Conservation (phyloP, 192 early-diverging fungal species). For the Chytriomyces sp. region DNA sequence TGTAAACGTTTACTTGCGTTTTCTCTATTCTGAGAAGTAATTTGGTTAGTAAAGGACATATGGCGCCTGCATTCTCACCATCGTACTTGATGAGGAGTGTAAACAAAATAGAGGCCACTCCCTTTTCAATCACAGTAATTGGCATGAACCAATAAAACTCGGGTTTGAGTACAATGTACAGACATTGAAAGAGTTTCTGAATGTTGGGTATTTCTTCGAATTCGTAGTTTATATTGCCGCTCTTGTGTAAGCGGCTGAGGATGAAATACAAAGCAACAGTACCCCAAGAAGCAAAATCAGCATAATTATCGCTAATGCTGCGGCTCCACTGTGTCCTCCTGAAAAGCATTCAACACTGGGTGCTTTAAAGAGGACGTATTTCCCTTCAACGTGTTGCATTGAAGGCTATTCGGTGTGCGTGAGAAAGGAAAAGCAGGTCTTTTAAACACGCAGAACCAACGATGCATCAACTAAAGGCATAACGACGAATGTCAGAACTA, state of each 20-base stretch:
- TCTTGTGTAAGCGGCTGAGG: not conserved
- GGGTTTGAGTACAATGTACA: slow-evolving; percentile 29
- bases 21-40: slow-evolving; percentile 2
- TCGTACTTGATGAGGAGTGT: slow-evolving; percentile 10
- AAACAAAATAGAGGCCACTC: slow-evolving; percentile 24
- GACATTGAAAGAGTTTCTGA: slow-evolving; percentile 21
- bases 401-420: slow-evolving; percentile 9
- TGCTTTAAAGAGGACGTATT: not conserved
- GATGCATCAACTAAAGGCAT: slow-evolving; percentile 29
- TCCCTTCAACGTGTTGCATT: slow-evolving; percentile 12
- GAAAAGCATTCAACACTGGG: slow-evolving; percentile 7
- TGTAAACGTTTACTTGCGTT: slow-evolving; percentile 9
- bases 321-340: not conserved
- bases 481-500: slow-evolving; percentile 24
- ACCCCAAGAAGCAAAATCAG: slow-evolving; percentile 15
- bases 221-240: slow-evolving; percentile 19
- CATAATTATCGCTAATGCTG: slow-evolving; percentile 22
- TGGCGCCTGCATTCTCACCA: no score
- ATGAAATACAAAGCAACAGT: not conserved
- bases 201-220: slow-evolving; percentile 20
- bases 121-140: slow-evolving; percentile 28
- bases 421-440: no score
- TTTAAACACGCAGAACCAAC: slow-evolving; percentile 19
- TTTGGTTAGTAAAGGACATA: no score
- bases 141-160: slow-evolving; percentile 25